Base-by-base conservation (phyloP, 2,329 filamentous ascomycete species). In the Pseudopyricularia cyperi region DNA sequence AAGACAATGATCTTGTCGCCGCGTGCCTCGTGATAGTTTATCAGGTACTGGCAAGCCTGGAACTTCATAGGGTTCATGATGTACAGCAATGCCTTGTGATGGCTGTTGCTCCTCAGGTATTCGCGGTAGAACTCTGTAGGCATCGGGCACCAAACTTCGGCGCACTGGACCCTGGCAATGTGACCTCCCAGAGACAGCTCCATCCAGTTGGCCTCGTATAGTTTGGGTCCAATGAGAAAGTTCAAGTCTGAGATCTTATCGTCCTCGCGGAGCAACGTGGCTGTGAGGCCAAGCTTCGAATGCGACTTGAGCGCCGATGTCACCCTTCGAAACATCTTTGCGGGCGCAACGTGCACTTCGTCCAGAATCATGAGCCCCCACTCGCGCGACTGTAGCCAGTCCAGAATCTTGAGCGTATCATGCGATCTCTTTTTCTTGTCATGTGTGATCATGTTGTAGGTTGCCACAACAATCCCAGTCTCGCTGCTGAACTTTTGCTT, bases 1-100 rank as follows among this genome's bases (percentile, higher is more conserved):
- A 97, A 97, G 48, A 97, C 90, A 57, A 97, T 97, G 59, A 96
- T 89, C 68, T 97, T 97, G 71, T 97, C 91, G 32, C 91, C 91
- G 55, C 91, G 80, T 52, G 82, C 83, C 66, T 96, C 91, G 66
- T 97, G 91, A 62, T 94, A 96, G 65, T 96, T 87, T 62, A 97
- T 96, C n/a, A 97, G 75, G 62, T 91, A 97, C 63, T 97, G 91
- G 59, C 89, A 95, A 1, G 90, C 89, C 66, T 97, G 91, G 64
- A 95, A 95, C 66, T 97, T 97, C 57, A 85, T 78, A 0, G 93
- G 93, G 61, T 98, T 98, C 89, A 97, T 96, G 58, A 94, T 93
- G 60, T 91, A 95, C 3, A 96, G 77, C 11, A 68, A 55, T 3
- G 66, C 67, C 60, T 71, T 69, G 59, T 71, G 70, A 7, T 71